Base-by-base conservation (phyloP, 805 yeast genomes). In the Babjeviella inositovora region DNA sequence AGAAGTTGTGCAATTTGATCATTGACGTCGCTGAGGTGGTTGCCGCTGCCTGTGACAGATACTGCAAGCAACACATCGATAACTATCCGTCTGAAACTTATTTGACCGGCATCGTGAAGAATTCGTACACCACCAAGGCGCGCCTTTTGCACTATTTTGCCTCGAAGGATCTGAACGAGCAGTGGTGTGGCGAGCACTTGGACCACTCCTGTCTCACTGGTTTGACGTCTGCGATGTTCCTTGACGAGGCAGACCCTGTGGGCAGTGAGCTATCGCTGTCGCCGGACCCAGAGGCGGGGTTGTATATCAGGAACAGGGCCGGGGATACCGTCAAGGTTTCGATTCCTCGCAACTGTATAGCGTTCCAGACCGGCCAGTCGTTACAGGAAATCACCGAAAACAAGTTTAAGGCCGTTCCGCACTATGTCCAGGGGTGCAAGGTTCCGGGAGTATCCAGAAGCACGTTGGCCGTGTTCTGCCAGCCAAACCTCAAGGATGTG, bases 181-280 rank as follows among this genome's bases (percentile, higher is more conserved):
- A 52, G 19, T 69, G 76, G 76, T 69, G 76, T 38, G 74, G 73
- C 1, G 70, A 65, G 32, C 76, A 69, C 35, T 32, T 55, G 19
- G 76, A 69, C 37, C 75, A 68, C 32, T 61, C 70, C 5, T 65
- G 74, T 34, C 41, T 69, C 12, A 69, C 76, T 1, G 75, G 69
- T 0, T 43, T 69, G 11, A 65, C 73, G 2, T 57, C 70, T 12
- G 72, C 73, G 8, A 37, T 63, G 33, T 65, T 52, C 28, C 29
- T 62, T 9, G 56, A 60, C 26, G 66, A 62, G 26, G 31, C 42
- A 2, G 25, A 30, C n/a, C 37, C 38, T 4, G 28, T 37, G 6
- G 25, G 28, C 4, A 18, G 22, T 4, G 41, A 31, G 6, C 32
- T 58, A 5, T 45, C 34, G 10, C n/a, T 20, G 8, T 39, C 44